A percentile compares a stretch with the other conserved stretches of the same genome.
Conservation (phyloP, 2,329 filamentous ascomycete genomes). For the Cytospora chrysosperma region DNA sequence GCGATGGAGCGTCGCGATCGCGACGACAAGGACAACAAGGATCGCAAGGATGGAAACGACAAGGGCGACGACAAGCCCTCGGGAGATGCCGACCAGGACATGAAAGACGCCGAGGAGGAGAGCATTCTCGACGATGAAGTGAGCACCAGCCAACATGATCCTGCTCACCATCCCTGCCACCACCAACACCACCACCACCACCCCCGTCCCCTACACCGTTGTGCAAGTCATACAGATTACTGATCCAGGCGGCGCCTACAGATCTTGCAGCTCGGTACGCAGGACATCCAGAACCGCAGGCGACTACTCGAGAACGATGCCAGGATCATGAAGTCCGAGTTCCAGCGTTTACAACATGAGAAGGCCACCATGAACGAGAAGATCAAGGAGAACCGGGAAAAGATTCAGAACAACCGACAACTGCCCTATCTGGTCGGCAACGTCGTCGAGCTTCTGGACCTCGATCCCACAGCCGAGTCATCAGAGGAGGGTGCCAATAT, state of each 20-base stretch:
- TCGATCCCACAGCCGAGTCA: constrained; percentile 93
- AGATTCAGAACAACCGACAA: constrained; percentile 99
- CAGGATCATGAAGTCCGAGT: constrained; percentile 98
- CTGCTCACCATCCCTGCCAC: neutral
- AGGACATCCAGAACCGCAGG: constrained; percentile 89
- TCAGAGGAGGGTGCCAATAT: constrained; percentile 98
- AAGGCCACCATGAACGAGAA: constrained; percentile 96
- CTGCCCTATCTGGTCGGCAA: constrained; percentile 97
- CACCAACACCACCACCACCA: neutral
- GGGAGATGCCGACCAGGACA: constrained; percentile 76
- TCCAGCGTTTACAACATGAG: constrained; percentile 89
- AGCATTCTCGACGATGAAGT: constrained; percentile 77
- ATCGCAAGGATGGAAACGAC: constrained; percentile 53
- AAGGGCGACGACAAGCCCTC: constrained; percentile 53
- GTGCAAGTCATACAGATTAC: neutral
- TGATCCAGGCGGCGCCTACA: constrained; percentile 38
- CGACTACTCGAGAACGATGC: constrained; percentile 95
- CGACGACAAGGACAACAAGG: constrained; percentile 59
- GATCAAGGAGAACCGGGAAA: constrained; percentile 98
- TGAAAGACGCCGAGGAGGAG: constrained; percentile 79
- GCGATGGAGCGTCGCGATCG: constrained; percentile 79
- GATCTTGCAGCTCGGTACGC: constrained; percentile 87
- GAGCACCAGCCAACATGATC: neutral
- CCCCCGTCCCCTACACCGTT: neutral
- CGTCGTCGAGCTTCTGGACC: constrained; percentile 93